phyloP scores from a whole-genome alignment of 805 yeast species.

The Ascoidea asiatica region DNA sequence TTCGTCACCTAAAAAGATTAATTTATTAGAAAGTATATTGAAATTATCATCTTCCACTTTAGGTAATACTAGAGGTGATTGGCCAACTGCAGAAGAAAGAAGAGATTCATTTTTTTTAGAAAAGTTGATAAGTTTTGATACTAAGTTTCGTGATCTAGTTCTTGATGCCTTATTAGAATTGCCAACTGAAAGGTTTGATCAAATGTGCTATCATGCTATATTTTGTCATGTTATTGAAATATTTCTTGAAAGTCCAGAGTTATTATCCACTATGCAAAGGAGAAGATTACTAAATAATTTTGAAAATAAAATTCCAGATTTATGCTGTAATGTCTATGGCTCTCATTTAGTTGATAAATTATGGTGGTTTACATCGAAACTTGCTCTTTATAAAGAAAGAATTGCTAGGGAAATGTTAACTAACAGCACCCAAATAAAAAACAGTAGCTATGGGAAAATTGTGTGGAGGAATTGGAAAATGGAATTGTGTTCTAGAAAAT shows the following conservation, averaged over 20 bases:
- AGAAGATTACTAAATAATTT: conserved; percentile 58
- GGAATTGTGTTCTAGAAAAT: conserved; percentile 64
- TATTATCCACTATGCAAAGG: conserved; percentile 38
- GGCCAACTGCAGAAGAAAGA: conserved; percentile 89
- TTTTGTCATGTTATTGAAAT: conserved; percentile 81
- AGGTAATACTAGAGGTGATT: conserved; percentile 73
- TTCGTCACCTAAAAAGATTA: conserved; percentile 35
- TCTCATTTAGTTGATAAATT: conserved; percentile 80
- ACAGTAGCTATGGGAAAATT: conserved; percentile 72
- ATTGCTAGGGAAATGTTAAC: conserved; percentile 55
- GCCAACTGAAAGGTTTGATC: conserved; percentile 44
- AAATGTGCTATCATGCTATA: conserved; percentile 81
- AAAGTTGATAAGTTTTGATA: conserved; percentile 56
- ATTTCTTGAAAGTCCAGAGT: conserved; percentile 33
- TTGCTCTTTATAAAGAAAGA: conserved; percentile 78
- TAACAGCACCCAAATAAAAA: conserved; percentile 59
- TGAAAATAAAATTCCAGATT: conserved; percentile 37
- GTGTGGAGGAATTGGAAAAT: conserved; percentile 95
- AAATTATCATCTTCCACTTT: conserved; percentile 56
- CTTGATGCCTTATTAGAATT: conserved; percentile 48
- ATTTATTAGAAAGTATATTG: conserved; percentile 45
- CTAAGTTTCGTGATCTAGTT: conserved; percentile 39
- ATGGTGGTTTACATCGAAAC: conserved; percentile 65
- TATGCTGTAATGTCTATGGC: conserved; percentile 79
- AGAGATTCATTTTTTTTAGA: conserved; percentile 66